Conservation (phyloP, 1,284 basidiomycete species). For the Papiliotrema nemorosa region DNA sequence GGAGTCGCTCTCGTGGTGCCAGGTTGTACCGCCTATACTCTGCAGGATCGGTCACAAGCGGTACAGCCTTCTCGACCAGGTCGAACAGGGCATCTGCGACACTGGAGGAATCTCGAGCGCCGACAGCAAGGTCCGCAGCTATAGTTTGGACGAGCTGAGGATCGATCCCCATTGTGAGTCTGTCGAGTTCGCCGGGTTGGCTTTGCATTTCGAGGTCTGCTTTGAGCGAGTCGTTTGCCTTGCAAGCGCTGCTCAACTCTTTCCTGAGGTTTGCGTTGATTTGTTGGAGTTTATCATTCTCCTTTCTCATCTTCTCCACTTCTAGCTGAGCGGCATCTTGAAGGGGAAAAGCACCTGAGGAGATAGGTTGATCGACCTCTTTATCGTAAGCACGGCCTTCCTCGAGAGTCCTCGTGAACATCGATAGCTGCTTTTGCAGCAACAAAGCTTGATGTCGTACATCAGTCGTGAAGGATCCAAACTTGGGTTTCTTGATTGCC, state of each 20-base stretch:
- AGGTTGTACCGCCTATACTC: neutral
- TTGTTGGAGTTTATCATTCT: too few species aligned
- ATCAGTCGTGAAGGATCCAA: too few species aligned
- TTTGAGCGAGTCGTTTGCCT: neutral
- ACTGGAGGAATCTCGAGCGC: neutral
- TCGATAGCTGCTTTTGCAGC: too few species aligned
- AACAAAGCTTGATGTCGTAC: too few species aligned
- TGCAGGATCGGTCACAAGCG: neutral
- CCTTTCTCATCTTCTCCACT: too few species aligned
- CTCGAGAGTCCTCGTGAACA: neutral
- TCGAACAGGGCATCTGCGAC: neutral
- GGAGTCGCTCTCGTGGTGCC: conserved; percentile 3
- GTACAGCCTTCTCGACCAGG: neutral
- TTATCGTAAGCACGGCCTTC: neutral
- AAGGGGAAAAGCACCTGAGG: too few species aligned
- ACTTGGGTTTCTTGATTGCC: too few species aligned
- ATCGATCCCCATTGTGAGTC: conserved; percentile 3
- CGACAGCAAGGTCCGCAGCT: neutral
- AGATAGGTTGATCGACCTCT: too few species aligned
- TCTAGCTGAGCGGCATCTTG: too few species aligned
- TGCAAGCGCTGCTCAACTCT: too few species aligned
- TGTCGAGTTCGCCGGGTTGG: neutral
- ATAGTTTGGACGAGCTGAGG: neutral
- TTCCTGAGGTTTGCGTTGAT: too few species aligned
- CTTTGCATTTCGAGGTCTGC: neutral